Base-by-base conservation (phyloP, 1,284 basidiomycete species). In the Heterobasidion occidentale region DNA sequence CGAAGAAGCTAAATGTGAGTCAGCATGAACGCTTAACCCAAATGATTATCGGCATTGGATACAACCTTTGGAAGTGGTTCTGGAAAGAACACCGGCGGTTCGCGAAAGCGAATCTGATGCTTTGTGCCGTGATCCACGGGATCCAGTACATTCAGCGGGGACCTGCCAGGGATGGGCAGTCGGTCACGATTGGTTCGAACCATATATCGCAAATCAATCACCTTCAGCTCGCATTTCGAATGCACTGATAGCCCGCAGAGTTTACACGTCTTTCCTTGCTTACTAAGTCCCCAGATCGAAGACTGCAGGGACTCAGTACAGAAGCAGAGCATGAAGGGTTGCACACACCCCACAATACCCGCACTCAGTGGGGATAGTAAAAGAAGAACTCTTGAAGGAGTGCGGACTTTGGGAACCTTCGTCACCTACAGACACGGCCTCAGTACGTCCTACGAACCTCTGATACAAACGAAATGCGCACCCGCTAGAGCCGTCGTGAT, bases 201-300 rank as follows among this genome's bases (percentile, higher is more conserved):
- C 52, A 19, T 11, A 52, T 9, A 53, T 51, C 15, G 51, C 36
- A 46, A 44, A 47, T 20, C 27, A 57, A 68, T 56, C 56, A 87
- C 90, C 81, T 92, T 93, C 49, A 92, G 68, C 65, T 92, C 91
- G 67, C 91, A 93, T 68, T 89, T 92, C 49, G 80, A 74, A 67
- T 92, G 91, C 15, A 91, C 88, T n/a, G 86, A 86, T 56, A 92
- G 69, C 1, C 83, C 81, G 66, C 91, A 93, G n/a, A 75, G 70
- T 66, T 79, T 86, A 71, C 91, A 92, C 7, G 84, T 88, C 70
- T 91, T 88, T 34, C 91, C 90, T 65, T 90, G 88, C 67, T 90
- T 91, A 66, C 82, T 88, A 42, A 92, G 71, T 20, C 90, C 91
- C 90, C 90, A 92, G 27, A 93, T 90, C 2, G 85, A 86, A 4